Evolutionary conservation across 1,284 basidiomycete genomes (phyloP), one percentile per base, ranked within the genome.

Genomic region (Thelephora terrestris): DNA sequence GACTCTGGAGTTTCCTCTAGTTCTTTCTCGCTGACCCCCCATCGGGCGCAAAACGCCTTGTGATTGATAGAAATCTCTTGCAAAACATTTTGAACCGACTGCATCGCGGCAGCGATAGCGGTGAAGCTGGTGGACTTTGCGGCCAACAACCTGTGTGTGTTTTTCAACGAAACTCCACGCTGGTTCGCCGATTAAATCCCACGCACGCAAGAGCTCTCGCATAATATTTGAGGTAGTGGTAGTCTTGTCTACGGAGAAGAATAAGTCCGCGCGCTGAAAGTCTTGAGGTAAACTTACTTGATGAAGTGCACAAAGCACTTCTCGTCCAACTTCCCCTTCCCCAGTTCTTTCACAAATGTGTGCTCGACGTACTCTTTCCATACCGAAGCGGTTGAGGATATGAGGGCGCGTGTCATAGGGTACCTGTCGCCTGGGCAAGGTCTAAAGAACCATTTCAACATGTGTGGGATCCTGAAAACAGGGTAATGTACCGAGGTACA

Each of bases 301-400:
- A 97, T 85, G 62, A 95, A 98, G 62, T 92, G 84, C 20, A 87
- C 61, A 65, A 97, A 96, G 23, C 72, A 70, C 24, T 78, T 71
- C 25, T 64, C 66, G 0, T 78, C 71, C 2, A 95, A 73, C 0
- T 76, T 83, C 0, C 89, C 91, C 43, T 73, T 65, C 0, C 83
- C 90, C 0, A 95, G 71, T 51, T 81, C 76, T 47, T 71, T 69
- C 21, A 93, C 88, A 56, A 95, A 96, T 1, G 85, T 79, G 57
- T 95, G 92, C 57, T 89, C 75, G 0, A 90, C 81, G 56, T 88
- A 92, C 43, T 71, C 68, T 53, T 80, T 81, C 90, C 90, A 93
- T 2, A 77, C 64, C 1, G 60, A 55, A 0, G 69, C 58, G 18
- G 77, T 77, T 18, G 71, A 71, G 46, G 73, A 69, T 55, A 90